Evolutionary conservation across 257 asterid species (phyloP).

Genomic region (Nicotiana obtusifolia): DNA sequence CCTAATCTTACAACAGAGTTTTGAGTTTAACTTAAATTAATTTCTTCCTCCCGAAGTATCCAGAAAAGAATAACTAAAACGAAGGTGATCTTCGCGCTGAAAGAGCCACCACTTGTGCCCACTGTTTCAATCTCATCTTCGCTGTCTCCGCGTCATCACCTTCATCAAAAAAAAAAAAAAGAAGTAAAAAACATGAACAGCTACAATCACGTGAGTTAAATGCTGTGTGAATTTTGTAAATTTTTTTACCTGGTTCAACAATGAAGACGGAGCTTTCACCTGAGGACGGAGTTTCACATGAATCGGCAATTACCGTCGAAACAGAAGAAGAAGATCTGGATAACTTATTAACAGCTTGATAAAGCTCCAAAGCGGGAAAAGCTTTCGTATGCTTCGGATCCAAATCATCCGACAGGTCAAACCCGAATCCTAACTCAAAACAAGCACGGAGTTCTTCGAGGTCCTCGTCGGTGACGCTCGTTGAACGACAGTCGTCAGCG

Average conservation of each 20-base stretch:
- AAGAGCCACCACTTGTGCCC: constrained; percentile 87
- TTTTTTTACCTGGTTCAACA: constrained; percentile 44
- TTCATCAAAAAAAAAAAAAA: not conserved
- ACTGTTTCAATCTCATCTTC: constrained; percentile 58
- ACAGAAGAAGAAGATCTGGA: constrained; percentile 52
- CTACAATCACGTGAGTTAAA: not conserved
- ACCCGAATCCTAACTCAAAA: constrained; percentile 58
- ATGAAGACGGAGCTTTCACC: constrained; percentile 26
- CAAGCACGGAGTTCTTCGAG: constrained; percentile 70
- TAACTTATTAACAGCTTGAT: constrained; percentile 42
- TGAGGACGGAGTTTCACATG: constrained; percentile 19
- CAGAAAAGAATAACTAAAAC: not conserved
- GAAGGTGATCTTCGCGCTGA: constrained; percentile 32
- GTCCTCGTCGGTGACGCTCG: constrained; percentile 52
- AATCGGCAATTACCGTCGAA: constrained; percentile 21
- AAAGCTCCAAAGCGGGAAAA: constrained; percentile 69
- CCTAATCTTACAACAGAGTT: not conserved
- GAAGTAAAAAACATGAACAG: not conserved
- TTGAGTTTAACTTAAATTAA: no score
- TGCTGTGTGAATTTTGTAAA: no score
- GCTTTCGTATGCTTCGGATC: constrained; percentile 47
- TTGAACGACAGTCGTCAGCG: constrained; percentile 24
- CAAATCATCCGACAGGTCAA: constrained; percentile 56
- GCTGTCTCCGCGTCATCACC: constrained; percentile 51
- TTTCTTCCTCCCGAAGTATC: not conserved